A percentile compares a stretch with the other conserved stretches of the same genome.
Evolutionary conservation across 2,329 filamentous ascomycete species (phyloP).

Genomic region (Taxawa tesnikishii): DNA sequence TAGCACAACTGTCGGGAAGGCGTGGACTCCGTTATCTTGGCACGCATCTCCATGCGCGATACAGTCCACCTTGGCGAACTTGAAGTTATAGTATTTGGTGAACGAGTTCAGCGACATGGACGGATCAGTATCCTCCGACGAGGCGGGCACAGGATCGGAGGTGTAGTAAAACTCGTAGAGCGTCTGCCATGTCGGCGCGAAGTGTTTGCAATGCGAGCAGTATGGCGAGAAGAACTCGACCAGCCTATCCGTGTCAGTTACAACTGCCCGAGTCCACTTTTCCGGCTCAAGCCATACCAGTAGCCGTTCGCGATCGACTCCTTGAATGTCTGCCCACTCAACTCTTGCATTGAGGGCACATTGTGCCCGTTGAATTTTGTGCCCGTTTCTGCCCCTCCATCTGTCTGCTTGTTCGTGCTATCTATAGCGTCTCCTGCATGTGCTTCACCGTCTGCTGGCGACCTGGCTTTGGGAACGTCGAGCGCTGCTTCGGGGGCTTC

Average conservation of each 20-base stretch:
- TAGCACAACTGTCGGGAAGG: constrained; percentile 66
- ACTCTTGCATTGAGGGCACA: constrained; percentile 52
- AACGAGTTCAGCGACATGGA: constrained; percentile 52
- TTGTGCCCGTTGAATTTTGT: constrained; percentile 55
- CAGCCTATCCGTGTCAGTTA: constrained; percentile 14
- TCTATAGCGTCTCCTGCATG: not conserved
- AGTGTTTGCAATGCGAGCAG: constrained; percentile 60
- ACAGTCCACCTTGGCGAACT: constrained; percentile 80
- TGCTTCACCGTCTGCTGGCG: too few species aligned
- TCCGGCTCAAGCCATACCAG: constrained; percentile 39
- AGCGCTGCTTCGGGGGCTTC: constrained; percentile 5
- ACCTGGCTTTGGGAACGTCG: not conserved
- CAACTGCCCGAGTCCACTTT: not conserved
- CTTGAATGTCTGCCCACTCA: constrained; percentile 47
- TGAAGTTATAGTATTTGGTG: constrained; percentile 74
- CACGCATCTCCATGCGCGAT: constrained; percentile 73
- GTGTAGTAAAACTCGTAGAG: constrained; percentile 94
- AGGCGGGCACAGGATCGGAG: constrained; percentile 53
- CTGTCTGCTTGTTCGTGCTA: constrained; percentile 11
- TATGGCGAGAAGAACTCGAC: constrained; percentile 40
- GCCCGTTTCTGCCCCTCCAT: constrained; percentile 11
- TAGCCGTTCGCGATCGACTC: constrained; percentile 51
- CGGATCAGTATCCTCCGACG: constrained; percentile 33
- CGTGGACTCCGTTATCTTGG: constrained; percentile 49
- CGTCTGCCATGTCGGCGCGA: constrained; percentile 80